phyloP scores from a whole-genome alignment of 1,284 basidiomycete species.

The Trichosporon asahii region DNA sequence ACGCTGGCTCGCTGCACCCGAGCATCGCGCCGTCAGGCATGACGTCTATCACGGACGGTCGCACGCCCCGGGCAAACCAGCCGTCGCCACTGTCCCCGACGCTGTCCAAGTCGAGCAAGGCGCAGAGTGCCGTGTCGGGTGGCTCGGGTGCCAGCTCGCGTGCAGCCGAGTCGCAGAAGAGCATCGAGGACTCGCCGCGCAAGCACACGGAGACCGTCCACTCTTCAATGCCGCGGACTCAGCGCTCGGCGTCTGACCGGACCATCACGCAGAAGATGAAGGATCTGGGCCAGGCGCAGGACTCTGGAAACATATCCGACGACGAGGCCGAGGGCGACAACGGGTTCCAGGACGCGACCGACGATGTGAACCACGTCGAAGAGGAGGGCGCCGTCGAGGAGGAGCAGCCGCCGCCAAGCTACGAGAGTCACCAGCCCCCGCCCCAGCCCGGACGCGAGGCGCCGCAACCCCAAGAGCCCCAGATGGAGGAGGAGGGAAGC shows the following conservation, averaged over 20 bases:
- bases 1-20: slow-evolving; percentile 10
- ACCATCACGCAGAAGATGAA: not conserved
- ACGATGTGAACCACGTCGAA: not conserved
- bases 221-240: not conserved
- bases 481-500: not conserved
- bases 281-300: not conserved
- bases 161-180: not conserved
- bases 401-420: not conserved
- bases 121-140: slow-evolving; percentile 12
- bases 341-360: slow-evolving; percentile 1
- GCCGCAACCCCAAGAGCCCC: not conserved
- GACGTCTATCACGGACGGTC: not conserved
- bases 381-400: not conserved
- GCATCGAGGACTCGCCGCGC: slow-evolving; percentile 21
- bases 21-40: not conserved
- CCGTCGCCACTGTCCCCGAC: slow-evolving; percentile 43
- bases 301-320: not conserved
- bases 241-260: slow-evolving; percentile 3
- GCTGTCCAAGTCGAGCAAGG: slow-evolving; percentile 18
- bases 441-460: not conserved
- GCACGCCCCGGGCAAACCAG: slow-evolving; percentile 20
- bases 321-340: not conserved
- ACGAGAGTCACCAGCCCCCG: not conserved
- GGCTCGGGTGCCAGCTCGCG: slow-evolving; percentile 3
- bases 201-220: slow-evolving; percentile 23